Percentiles rank a stretch among this genome's conserved stretches.
Evolutionary conservation across 306 rosid genomes (phyloP).

Genomic region (Glycine soja): DNA sequence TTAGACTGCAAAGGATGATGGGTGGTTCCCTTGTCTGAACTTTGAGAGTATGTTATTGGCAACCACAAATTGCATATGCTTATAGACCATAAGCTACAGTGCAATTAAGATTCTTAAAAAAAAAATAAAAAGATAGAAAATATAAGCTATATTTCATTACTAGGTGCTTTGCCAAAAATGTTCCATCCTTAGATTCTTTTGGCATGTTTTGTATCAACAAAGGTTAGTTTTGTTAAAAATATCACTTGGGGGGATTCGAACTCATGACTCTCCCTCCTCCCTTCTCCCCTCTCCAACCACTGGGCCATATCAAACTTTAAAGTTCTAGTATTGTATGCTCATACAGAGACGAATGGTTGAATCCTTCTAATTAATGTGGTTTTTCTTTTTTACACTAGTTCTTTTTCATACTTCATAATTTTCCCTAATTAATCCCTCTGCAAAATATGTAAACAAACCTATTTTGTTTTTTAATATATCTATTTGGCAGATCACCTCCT

Average conservation of each 20-base stretch:
- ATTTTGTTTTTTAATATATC: background rate
- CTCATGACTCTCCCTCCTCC: no score
- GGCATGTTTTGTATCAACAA: no score
- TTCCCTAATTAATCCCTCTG: no score
- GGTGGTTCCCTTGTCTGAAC: conserved; percentile 38
- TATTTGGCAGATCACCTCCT: background rate
- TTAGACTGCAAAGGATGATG: background rate
- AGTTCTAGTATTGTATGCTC: background rate
- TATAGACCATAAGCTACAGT: background rate
- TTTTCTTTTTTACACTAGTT: no score
- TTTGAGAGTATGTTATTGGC: conserved; percentile 7
- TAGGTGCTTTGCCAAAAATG: background rate
- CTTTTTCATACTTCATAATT: background rate
- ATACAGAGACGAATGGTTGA: background rate
- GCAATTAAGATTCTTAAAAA: background rate
- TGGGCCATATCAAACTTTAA: background rate
- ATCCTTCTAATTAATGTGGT: no score
- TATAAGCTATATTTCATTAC: background rate
- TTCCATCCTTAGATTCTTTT: no score
- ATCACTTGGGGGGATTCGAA: no score
- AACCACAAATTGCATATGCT: conserved; percentile 24
- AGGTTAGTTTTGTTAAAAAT: no score
- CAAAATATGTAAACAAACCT: no score
- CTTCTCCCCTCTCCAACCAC: no score
- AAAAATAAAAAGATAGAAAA: no score